These are phyloP conservation scores for Leucosporidium creatinivorum DNA, from an alignment of 768 basidiomycete genomes.

Conservation along the genomic window DNA sequence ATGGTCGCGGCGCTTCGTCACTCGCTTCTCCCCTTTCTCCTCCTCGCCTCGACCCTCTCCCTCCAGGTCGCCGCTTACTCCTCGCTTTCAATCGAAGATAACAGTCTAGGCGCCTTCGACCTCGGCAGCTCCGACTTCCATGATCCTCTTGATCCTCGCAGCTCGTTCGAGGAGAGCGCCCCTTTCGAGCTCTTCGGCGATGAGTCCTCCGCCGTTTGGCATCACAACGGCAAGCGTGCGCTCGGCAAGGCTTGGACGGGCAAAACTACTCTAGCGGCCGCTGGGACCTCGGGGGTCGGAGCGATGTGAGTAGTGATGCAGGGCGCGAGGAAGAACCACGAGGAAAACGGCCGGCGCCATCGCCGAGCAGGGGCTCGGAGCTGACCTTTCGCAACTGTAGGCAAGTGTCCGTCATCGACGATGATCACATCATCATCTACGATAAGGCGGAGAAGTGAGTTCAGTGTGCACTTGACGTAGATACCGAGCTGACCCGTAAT, in stretches of 20 bases:
- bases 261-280: not conserved
- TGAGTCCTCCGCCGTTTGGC: not conserved
- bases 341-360: too few relatives aligned
- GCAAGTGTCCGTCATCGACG: constrained; percentile 21
- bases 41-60: not conserved
- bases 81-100: not conserved
- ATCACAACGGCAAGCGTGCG: constrained; percentile 1
- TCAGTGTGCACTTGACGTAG: not conserved
- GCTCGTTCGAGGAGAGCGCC: not conserved
- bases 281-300: constrained; percentile 13
- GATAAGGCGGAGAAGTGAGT: constrained; percentile 33
- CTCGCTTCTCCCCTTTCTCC: not conserved
- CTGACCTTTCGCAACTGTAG: not conserved
- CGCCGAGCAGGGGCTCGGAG: too few relatives aligned
- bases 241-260: constrained; percentile 4
- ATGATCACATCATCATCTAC: constrained; percentile 31
- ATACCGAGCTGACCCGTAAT: not conserved
- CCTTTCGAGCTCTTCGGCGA: not conserved
- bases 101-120: not conserved
- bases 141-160: not conserved
- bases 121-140: not conserved
- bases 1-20: too few relatives aligned
- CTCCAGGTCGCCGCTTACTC: too few relatives aligned
- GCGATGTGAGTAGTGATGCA: too few relatives aligned
- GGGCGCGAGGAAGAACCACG: too few relatives aligned